Base-by-base conservation (phyloP, 768 basidiomycete genomes). In the Crucibulum laeve region DNA sequence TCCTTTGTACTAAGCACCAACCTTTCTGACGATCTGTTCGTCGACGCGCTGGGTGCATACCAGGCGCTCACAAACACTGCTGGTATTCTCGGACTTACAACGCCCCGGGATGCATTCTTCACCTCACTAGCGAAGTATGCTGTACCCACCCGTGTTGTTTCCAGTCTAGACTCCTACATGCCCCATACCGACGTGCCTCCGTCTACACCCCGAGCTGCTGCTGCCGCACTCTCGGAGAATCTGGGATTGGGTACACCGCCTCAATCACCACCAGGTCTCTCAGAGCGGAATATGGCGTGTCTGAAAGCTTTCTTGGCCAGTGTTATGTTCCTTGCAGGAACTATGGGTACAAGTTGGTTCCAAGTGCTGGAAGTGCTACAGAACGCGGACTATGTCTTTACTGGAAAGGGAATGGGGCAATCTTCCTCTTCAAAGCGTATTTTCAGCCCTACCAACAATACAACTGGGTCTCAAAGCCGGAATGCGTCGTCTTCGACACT, bases 21-120 rank as follows among this genome's bases (percentile, higher is more conserved):
- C 55, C 79, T 99, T 13, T 92, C 92, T 0, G 92, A 95, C 53
- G 84, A 89, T 37, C 79, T 97, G 2, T 97, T 98, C 58, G 82
- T 84, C 7, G 92, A 94, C 36, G 84, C 89, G 4, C 73, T 96
- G 4, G 75, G 79, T 2, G 84, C 87, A 47, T 80, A 90, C 47
- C 88, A 94, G 53, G 80, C 84, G 5, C 77, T 97, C 65, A 85
- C 89, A 2, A 85, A 88, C 45, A 89, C 91, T 2, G 84, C 90
- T 18, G 95, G 94, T 15, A 87, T 91, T 67, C 78, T 97, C n/a
- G 81, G 80, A 1, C 73, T 97, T 1, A 67, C 73, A 1, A 97
- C 92, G 0, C 92, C 94, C 0, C 79, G 95, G 15, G 93, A 97
- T 48, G 94, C 95, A 0, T 93, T 99, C 67, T 80, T 97, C 57